Evolutionary conservation across 2,329 filamentous ascomycete genomes (phyloP), one percentile per base, ranked within the genome.

Genomic region (Ascochyta pisi): DNA sequence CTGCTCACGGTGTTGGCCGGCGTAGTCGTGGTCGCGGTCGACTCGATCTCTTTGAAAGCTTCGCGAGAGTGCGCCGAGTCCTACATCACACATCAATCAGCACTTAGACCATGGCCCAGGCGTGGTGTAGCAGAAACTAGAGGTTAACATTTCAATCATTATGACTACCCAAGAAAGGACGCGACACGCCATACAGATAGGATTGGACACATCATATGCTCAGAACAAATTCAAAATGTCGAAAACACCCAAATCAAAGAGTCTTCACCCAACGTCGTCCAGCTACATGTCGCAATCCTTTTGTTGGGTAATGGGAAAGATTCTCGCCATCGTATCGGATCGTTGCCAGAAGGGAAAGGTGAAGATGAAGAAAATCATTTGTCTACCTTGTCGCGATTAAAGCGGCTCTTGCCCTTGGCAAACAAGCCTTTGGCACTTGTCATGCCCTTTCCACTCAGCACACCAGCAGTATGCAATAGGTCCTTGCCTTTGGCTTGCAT

Each of bases 371-470:
- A 77, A 84, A 84, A 81, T 89, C 79, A 87, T 84, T 82, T 79
- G 87, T 91, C 92, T 90, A 93, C 90, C 91, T 96, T 96, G 77
- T 95, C 91, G 71, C 77, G 77, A 74, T 81, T 81, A 69, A 96
- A 87, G 77, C 91, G 94, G 78, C 85, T 94, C 79, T 90, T 94
- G 65, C 93, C 91, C 79, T 96, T 96, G 63, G 90, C 92, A 75
- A 97, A 88, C 62, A 97, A 77, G 48, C 93, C 94, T 80, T 96
- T 96, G 44, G 93, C 92, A 55, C 92, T 91, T 73, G 91, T 92
- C 61, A 85, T 84, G 29, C 86, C 87, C 69, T 88, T 89, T 23
- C 86, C 86, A 57, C 87, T 84, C 55, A 89, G 79, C 16, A 86
- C 79, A 49, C 91, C 92, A 50, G 93, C 93, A 22, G 89, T 89